Base-by-base conservation (phyloP, 495 filamentous ascomycete species). In the Penicillium fimorum region DNA sequence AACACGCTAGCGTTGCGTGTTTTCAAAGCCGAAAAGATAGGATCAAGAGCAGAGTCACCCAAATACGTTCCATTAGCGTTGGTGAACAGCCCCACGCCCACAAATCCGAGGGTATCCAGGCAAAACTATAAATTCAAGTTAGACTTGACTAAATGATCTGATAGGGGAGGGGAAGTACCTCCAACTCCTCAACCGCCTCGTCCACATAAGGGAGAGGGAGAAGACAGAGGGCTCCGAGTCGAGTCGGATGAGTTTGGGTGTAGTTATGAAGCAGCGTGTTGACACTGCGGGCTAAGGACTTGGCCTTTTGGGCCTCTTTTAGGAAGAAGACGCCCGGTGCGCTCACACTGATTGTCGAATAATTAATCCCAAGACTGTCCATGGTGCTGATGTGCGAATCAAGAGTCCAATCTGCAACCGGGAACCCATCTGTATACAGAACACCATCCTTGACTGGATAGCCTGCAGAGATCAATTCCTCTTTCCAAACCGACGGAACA, bases 31-130 rank as follows among this genome's bases (percentile, higher is more conserved):
- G 53, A 42, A 22, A 74, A 79, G 13, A 84, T 53, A 3, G 75
- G 70, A 12, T 76, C 73, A 29, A 84, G 67, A 7, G 17, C 7
- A 0, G 62, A 24, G 49, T 80, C 71, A 3, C 82, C 80, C 25
- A 82, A 66, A 53, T 84, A 86, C 8, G 63, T 55, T 13, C 78
- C 79, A 40, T 80, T 67, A 22, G 68, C 63, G 33, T 78, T 79
- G 18, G 80, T 75, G 50, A 75, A 58, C n/a, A 84, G 25, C 4
- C 62, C 72, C 30, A 82, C 71, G 24, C 82, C 80, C 42, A 73
- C 72, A 22, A 75, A 73, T 15, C 65, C 47, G 12, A 75, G 55
- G 6, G 63, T 67, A 11, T 73, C 59, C 4, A 66, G 37, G 13
- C 63, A 66, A 18, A 53, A 56, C 43, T 58, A 25, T 1, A 24